Evolutionary conservation across 495 filamentous ascomycete species (phyloP).

Genomic region (Podospora australis): DNA sequence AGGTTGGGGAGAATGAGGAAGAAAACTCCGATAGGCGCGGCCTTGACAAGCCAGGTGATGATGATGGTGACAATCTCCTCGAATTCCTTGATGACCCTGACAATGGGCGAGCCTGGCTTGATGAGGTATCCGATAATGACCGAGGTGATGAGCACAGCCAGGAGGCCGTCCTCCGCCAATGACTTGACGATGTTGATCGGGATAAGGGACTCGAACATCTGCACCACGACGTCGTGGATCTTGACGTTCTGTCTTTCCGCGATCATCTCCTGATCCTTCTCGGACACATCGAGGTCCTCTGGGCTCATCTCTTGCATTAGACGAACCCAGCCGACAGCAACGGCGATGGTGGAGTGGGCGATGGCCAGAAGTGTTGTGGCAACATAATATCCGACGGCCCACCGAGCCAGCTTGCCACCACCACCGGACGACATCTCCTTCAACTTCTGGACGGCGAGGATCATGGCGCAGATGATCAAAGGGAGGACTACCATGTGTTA

Average conservation of each 20-base stretch:
- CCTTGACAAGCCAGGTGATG: conserved; percentile 29
- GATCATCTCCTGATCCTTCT: conserved; percentile 9
- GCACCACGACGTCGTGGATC: conserved; percentile 21
- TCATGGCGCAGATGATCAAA: conserved; percentile 27
- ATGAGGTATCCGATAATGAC: conserved; percentile 22
- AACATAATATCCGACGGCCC: conserved; percentile 27
- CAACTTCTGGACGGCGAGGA: conserved; percentile 24
- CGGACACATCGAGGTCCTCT: conserved; percentile 5
- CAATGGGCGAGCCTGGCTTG: conserved; percentile 9
- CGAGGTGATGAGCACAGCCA: conserved; percentile 21
- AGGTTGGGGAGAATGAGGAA: conserved; percentile 31
- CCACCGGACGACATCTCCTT: conserved; percentile 19
- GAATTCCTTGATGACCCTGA: conserved; percentile 19
- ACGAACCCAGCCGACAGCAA: conserved; percentile 19
- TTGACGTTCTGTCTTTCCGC: conserved; percentile 10
- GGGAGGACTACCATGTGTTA: conserved; percentile 18
- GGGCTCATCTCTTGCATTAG: conserved; percentile 18
- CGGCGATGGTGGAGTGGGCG: conserved; percentile 20
- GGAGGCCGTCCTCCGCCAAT: conserved; percentile 24
- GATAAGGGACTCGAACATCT: conserved; percentile 29
- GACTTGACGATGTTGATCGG: conserved; percentile 24
- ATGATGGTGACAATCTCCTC: conserved; percentile 26
- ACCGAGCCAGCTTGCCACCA: conserved; percentile 18
- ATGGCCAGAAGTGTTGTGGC: conserved; percentile 27
- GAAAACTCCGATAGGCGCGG: conserved; percentile 30